A percentile compares a stretch with the other conserved stretches of the same genome.
Evolutionary conservation across 257 asterid genomes (phyloP).

Genomic region (Ocimum tenuiflorum): DNA sequence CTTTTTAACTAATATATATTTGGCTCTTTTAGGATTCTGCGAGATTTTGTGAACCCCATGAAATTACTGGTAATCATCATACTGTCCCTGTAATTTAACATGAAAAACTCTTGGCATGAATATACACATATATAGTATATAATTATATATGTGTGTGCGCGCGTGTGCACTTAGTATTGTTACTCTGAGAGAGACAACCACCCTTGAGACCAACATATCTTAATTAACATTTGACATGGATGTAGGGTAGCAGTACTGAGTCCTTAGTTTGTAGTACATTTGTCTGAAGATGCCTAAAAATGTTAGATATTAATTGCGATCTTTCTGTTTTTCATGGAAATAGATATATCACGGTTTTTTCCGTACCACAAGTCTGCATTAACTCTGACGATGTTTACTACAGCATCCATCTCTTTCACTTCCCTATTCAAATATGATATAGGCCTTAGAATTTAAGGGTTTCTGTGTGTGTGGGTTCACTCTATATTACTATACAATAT

Average conservation of each 20-base stretch:
- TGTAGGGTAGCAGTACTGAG: constrained; percentile 15
- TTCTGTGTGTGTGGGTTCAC: too few relatives aligned
- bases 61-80: constrained; percentile 18
- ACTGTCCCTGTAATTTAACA: constrained; percentile 9
- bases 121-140: neutral
- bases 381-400: neutral
- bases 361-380: constrained; percentile 1
- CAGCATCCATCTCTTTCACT: too few relatives aligned
- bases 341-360: neutral
- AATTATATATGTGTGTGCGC: neutral
- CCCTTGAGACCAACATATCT: neutral
- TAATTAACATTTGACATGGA: neutral
- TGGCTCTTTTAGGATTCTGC: constrained; percentile 29
- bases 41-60: constrained; percentile 37
- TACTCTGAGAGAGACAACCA: neutral
- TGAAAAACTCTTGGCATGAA: neutral
- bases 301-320: constrained; percentile 1
- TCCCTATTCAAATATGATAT: too few relatives aligned
- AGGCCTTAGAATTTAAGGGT: too few relatives aligned
- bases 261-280: neutral
- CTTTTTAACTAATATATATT: constrained; percentile 6
- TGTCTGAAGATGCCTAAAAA: neutral
- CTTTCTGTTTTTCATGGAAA: constrained; percentile 11
- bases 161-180: neutral
- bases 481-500: too few relatives aligned